Conservation (phyloP, 345 rosid genomes). For the Lepidium didymum region DNA sequence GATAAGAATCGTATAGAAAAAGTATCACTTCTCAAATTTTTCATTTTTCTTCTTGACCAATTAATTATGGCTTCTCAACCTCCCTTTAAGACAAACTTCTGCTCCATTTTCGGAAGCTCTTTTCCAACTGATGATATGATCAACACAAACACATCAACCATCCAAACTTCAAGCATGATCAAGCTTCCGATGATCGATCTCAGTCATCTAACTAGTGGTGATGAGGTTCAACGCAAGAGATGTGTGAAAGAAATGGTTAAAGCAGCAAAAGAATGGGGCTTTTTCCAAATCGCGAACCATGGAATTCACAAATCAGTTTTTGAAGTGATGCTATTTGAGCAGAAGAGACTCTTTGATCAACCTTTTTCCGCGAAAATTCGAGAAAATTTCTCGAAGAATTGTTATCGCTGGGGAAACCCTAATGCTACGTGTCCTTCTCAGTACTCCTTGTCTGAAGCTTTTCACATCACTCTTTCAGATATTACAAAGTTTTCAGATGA, state of each 20-base stretch:
- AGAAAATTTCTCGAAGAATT: slow-evolving; percentile 22
- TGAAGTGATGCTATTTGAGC: slow-evolving; percentile 37
- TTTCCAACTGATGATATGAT: neutral
- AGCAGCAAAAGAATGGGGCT: slow-evolving; percentile 68
- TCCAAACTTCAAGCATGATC: neutral
- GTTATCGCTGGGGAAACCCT: slow-evolving; percentile 79
- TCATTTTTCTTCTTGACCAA: neutral
- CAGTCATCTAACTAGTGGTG: slow-evolving; percentile 15
- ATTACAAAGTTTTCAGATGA: slow-evolving; percentile 28
- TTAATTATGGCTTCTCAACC: slow-evolving; percentile 27
- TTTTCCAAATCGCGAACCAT: slow-evolving; percentile 67
- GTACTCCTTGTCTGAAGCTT: slow-evolving; percentile 62
- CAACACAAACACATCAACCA: neutral
- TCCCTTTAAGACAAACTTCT: slow-evolving; percentile 20
- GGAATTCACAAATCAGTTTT: slow-evolving; percentile 41
- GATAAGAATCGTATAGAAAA: neutral
- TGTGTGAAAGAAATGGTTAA: slow-evolving; percentile 37
- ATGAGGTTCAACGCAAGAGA: slow-evolving; percentile 17
- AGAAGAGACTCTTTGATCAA: slow-evolving; percentile 38
- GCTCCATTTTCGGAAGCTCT: neutral
- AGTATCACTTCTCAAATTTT: neutral
- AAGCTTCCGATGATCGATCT: slow-evolving; percentile 57
- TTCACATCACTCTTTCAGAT: slow-evolving; percentile 53
- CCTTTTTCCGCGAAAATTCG: slow-evolving; percentile 40
- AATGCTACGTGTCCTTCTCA: slow-evolving; percentile 50